Base-by-base conservation (phyloP, 2,329 filamentous ascomycete genomes). In the Colletotrichum navitas region DNA sequence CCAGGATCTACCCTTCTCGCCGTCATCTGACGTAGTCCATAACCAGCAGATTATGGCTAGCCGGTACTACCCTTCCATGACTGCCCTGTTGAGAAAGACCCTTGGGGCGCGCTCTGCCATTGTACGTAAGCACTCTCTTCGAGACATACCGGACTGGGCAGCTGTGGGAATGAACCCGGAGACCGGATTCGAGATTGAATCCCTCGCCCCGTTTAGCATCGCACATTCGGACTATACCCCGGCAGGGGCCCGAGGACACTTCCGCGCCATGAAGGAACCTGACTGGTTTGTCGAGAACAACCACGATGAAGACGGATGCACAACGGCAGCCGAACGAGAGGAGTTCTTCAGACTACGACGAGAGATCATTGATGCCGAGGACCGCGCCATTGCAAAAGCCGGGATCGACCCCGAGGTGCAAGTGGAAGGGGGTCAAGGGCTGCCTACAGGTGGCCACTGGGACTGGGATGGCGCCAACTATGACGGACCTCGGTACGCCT, bases 141-240 rank as follows among this genome's bases (percentile, higher is more conserved):
- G 66, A 5, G 66, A 68, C 12, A 68, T 68, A 6, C 58, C 66
- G 12, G 34, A 29, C 36, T 68, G 66, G 66, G 43, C 29, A 14
- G 21, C 41, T 1, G 36, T 68, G 11, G 66, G 59, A 12, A 68
- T 69, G 66, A 65, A 69, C 18, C 66, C 66, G 18, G 61, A 65
- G 16, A 29, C 65, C 34, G 61, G 61, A 5, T 69, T 69, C 10
- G 29, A 64, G 32, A 59, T 69, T 26, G 51, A 58, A 18, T 56
- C 61, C 11, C 52, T 65, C 5, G 66, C 61, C 14, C 66, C 66
- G 2, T 69, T 69, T 26, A 59, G 49, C 32, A 69, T 69, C 34
- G 66, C 66, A 2, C 66, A 65, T 52, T 51, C 66, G 11, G 66
- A 69, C 43, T 68, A 69, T n/a, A 69, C 66, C 14, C 66, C 66